Evolutionary conservation across 352 stramenopile species (phyloP), one percentile per base, ranked within the genome.

Genomic region (Phytopythium helicoides): DNA sequence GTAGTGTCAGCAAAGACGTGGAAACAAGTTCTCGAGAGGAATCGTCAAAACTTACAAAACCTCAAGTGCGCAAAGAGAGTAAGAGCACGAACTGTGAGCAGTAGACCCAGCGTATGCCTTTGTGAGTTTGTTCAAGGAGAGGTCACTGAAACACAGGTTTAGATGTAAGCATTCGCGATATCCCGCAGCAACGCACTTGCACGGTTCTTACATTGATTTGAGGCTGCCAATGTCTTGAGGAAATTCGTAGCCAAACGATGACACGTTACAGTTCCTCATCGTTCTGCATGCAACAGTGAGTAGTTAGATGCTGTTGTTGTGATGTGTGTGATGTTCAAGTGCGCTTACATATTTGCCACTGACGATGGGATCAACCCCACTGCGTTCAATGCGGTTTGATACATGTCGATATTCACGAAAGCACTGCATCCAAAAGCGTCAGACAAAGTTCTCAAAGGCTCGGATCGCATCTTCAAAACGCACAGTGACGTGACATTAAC

Each of bases 261-360:
- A 62, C 21, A 82, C 66, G 38, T 71, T 79, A 47, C 66, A 79
- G 23, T 68, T 72, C 26, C 60, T 58, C 47, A 82, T 52, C 14
- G 62, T 71, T 19, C 68, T 79, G 44, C 37, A 14, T n/a, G 16
- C n/a, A 34, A 26, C 56, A 58, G 10, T 40, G 21, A 38, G 6
- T 44, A 23, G 4, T 15, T 23, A 40, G 7, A 28, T 15, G 21
- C 16, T 28, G 28, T n/a, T 33, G 9, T 9, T 10, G 28, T 33
- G 28, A 10, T 33, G 28, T 5, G 5, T 33, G 28, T 33, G 28
- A 33, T 33, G 9, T 33, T 1, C 25, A 6, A 19, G 11, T 11
- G 2, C 5, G 58, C 59, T 46, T 38, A 73, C 64, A 73, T 36
- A 18, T 54, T 59, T n/a, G 41, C 58, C 40, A 52, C 34, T 10